Percentiles rank a stretch among this genome's conserved stretches.
Conservation (phyloP, 176 grass and related monocot species). For the Aegilops tauschii region DNA sequence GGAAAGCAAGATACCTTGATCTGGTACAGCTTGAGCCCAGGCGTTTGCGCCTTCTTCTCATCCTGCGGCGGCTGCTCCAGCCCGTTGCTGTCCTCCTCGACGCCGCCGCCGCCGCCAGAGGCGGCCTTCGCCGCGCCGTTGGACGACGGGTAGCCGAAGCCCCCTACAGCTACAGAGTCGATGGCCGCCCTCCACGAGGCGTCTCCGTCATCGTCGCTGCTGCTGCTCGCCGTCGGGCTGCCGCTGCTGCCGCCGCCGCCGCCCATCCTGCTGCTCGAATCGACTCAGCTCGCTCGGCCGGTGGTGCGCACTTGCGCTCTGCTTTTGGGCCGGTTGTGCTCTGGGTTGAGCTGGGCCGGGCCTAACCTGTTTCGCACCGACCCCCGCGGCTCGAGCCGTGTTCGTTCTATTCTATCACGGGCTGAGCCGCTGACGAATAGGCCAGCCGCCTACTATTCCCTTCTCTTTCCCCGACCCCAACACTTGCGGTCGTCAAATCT, state of each 20-base stretch:
- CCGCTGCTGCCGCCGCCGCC: slow-evolving; percentile 29
- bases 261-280: slow-evolving; percentile 23
- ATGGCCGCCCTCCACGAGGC: slow-evolving; percentile 80
- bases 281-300: background rate
- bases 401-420: background rate
- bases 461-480: slow-evolving; percentile 5
- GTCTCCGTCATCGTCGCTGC: slow-evolving; percentile 89
- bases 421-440: background rate
- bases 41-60: slow-evolving; percentile 29
- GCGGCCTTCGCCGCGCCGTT: slow-evolving; percentile 35
- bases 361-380: slow-evolving; percentile 6
- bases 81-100: background rate
- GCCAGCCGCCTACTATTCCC: slow-evolving; percentile 10
- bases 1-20: slow-evolving; percentile 55
- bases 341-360: background rate
- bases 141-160: slow-evolving; percentile 38
- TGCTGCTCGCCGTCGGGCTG: slow-evolving; percentile 37
- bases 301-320: background rate
- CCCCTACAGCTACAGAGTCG: slow-evolving; percentile 49
- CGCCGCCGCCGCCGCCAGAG: background rate
- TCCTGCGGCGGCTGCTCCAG: slow-evolving; percentile 23
- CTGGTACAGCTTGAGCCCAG: slow-evolving; percentile 87
- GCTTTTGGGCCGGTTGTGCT: background rate
- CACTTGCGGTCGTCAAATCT: slow-evolving; percentile 27
- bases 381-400: slow-evolving; percentile 12